phyloP scores from a whole-genome alignment of 768 basidiomycete species.

The Lactarius indigo region DNA sequence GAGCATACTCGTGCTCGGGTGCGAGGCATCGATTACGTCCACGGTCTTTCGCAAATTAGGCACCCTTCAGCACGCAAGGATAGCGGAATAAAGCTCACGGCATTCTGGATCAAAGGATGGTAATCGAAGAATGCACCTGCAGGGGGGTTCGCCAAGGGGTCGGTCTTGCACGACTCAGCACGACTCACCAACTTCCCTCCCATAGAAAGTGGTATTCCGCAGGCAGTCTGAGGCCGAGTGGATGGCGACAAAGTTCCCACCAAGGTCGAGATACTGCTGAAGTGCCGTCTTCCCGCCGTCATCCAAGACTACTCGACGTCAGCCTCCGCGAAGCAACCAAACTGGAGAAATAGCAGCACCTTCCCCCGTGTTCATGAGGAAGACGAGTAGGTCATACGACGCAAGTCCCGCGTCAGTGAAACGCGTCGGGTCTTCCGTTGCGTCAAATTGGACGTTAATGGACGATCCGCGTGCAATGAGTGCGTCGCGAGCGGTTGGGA shows the following conservation, averaged over 20 bases:
- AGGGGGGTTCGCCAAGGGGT: not conserved
- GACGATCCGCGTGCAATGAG: constrained; percentile 32
- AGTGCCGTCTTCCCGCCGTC: constrained; percentile 39
- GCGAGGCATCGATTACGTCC: constrained; percentile 39
- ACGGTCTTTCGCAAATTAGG: constrained; percentile 32
- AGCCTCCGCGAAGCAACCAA: not conserved
- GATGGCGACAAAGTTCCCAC: constrained; percentile 45
- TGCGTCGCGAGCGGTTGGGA: constrained; percentile 45
- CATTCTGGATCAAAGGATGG: constrained; percentile 42
- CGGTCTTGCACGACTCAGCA: not conserved
- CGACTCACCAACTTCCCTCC: constrained; percentile 39
- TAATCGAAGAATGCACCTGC: constrained; percentile 46
- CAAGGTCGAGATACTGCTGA: constrained; percentile 40
- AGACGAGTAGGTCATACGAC: constrained; percentile 43
- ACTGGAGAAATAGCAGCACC: constrained; percentile 30
- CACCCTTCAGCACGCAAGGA: not conserved
- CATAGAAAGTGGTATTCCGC: constrained; percentile 39
- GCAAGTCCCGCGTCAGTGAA: constrained; percentile 42
- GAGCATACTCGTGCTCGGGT: constrained; percentile 42
- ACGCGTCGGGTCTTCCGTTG: constrained; percentile 41
- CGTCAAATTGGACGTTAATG: constrained; percentile 40
- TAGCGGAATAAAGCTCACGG: constrained; percentile 33
- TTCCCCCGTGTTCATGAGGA: constrained; percentile 44
- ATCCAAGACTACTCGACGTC: constrained; percentile 38
- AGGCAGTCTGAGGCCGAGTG: constrained; percentile 46